Conservation (phyloP, 148 eudicot species). For the Gaultheria prostrata region DNA sequence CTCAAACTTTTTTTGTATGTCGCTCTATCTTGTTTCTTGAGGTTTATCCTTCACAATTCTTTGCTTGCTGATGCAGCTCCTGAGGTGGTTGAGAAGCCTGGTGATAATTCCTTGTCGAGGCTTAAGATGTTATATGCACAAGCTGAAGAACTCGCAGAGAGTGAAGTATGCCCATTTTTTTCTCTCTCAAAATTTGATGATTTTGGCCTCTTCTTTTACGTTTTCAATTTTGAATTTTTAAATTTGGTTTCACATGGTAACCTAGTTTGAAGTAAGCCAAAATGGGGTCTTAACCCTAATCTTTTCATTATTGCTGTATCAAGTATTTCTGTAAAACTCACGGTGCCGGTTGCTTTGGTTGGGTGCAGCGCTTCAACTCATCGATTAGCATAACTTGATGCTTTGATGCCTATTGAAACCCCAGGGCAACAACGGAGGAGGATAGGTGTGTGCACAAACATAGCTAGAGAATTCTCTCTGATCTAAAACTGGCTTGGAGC, state of each 20-base stretch:
- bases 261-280: neutral
- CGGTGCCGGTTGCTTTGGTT: slow-evolving; percentile 9
- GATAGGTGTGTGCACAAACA: slow-evolving; percentile 44
- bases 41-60: neutral
- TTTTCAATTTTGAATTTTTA: neutral
- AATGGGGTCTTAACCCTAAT: neutral
- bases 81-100: slow-evolving; percentile 91
- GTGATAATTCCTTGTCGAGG: slow-evolving; percentile 61
- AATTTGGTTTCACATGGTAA: neutral
- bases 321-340: neutral
- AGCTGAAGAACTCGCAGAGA: slow-evolving; percentile 81
- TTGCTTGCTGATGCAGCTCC: slow-evolving; percentile 61
- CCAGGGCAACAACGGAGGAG: slow-evolving; percentile 71
- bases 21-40: neutral
- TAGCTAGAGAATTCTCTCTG: neutral
- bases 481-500: neutral
- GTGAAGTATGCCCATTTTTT: slow-evolving; percentile 54
- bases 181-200: neutral
- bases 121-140: slow-evolving; percentile 65
- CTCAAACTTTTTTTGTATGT: neutral
- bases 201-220: neutral
- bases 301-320: neutral
- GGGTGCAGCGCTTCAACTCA: slow-evolving; percentile 55
- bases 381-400: slow-evolving; percentile 57
- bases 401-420: slow-evolving; percentile 64